These are phyloP conservation scores for Coemansia sp. DNA, from an alignment of 192 early-diverging fungal species.

Conservation along the genomic window DNA sequence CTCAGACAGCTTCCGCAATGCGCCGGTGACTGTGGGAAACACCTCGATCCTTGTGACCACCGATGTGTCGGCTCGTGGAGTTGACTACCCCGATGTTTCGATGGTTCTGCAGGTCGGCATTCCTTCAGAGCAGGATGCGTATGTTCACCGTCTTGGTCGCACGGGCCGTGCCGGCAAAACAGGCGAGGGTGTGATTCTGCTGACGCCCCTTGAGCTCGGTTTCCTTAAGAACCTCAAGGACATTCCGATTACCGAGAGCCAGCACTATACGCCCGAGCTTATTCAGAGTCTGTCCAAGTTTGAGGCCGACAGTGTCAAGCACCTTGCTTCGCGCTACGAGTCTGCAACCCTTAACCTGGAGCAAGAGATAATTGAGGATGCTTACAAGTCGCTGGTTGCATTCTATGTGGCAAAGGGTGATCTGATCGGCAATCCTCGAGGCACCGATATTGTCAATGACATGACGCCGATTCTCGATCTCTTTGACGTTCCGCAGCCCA, in stretches of 20 bases:
- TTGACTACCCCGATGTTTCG: slow-evolving; percentile 93
- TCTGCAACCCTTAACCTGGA: slow-evolving; percentile 15
- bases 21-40: slow-evolving; percentile 31
- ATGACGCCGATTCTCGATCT: slow-evolving; percentile 11
- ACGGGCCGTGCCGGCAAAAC: slow-evolving; percentile 93
- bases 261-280: slow-evolving; percentile 31
- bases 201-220: slow-evolving; percentile 73
- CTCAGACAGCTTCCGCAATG: slow-evolving; percentile 71
- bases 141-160: slow-evolving; percentile 94
- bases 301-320: slow-evolving; percentile 18
- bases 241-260: slow-evolving; percentile 58
- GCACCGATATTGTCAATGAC: slow-evolving; percentile 20
- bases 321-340: slow-evolving; percentile 35
- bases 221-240: slow-evolving; percentile 65
- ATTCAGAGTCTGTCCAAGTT: slow-evolving; percentile 20
- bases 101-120: slow-evolving; percentile 89
- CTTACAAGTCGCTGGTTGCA: slow-evolving; percentile 50
- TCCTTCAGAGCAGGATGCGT: slow-evolving; percentile 78
- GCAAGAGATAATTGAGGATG: slow-evolving; percentile 25
- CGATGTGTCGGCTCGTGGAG: slow-evolving; percentile 95
- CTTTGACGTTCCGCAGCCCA: slow-evolving; percentile 25
- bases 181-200: slow-evolving; percentile 81
- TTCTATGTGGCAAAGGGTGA: slow-evolving; percentile 23
- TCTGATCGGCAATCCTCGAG: slow-evolving; percentile 16
- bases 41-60: slow-evolving; percentile 81